phyloP scores from a whole-genome alignment of 2,329 filamentous ascomycete genomes.

The Aspergillus sp. region DNA sequence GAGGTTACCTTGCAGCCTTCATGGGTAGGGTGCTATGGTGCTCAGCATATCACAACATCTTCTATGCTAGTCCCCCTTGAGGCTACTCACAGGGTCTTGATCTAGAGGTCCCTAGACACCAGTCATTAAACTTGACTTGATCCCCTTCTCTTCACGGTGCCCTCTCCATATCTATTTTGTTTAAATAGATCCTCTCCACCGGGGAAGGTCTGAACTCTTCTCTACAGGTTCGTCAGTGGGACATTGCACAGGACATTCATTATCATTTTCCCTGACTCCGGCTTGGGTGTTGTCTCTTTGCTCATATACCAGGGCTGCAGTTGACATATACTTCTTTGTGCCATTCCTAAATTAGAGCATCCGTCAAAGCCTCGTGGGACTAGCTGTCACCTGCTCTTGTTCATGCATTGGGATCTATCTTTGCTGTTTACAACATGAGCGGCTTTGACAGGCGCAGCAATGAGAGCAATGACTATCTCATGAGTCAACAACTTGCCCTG shows the following conservation, averaged over 20 bases:
- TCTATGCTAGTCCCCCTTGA: slow-evolving; percentile 11
- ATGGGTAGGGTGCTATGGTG: slow-evolving; percentile 23
- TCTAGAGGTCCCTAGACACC: neutral
- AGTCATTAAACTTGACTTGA: neutral
- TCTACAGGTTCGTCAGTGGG: neutral
- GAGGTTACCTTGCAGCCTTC: slow-evolving; percentile 21
- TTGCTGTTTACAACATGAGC: slow-evolving; percentile 30
- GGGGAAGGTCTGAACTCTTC: neutral
- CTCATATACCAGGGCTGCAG: no score
- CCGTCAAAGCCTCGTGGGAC: no score
- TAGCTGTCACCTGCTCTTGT: no score
- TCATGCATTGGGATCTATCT: no score
- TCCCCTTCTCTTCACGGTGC: neutral
- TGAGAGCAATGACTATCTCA: slow-evolving; percentile 36
- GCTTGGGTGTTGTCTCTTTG: neutral
- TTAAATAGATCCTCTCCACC: neutral
- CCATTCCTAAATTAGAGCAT: no score
- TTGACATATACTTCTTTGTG: no score
- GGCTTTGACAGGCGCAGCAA: slow-evolving; percentile 39
- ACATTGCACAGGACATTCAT: no score
- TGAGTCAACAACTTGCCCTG: slow-evolving; percentile 33
- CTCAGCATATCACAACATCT: slow-evolving; percentile 25
- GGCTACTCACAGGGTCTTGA: neutral
- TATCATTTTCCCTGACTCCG: no score
- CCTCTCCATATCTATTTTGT: neutral